phyloP scores from a whole-genome alignment of 345 rosid genomes.

The Syzygium jambos region DNA sequence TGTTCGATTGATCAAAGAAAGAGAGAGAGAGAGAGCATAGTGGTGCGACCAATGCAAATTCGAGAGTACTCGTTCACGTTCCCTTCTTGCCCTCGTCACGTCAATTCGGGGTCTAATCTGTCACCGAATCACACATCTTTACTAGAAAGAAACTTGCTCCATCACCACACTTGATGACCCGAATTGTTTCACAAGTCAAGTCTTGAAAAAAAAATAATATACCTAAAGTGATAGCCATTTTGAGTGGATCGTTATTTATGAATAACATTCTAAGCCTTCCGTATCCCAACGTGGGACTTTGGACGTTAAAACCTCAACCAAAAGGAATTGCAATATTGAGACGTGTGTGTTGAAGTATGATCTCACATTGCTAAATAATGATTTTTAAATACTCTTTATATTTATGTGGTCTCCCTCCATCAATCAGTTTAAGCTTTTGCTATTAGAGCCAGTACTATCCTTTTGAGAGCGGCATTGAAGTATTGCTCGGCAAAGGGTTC shows the following conservation, averaged over 20 bases:
- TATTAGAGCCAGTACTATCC: too few relatives aligned
- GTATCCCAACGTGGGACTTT: neutral
- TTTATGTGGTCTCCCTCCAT: too few relatives aligned
- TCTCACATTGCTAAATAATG: too few relatives aligned
- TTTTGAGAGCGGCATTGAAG: too few relatives aligned
- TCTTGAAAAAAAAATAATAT: fast-evolving
- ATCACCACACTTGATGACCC: neutral
- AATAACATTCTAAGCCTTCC: neutral
- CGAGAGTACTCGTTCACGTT: neutral
- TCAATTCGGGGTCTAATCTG: fast-evolving
- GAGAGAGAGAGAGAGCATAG: neutral
- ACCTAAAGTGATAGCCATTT: neutral
- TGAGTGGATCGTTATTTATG: neutral
- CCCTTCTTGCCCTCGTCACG: neutral
- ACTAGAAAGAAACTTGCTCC: neutral
- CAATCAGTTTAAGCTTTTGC: too few relatives aligned
- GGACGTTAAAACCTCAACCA: neutral
- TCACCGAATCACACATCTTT: neutral
- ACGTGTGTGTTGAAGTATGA: neutral
- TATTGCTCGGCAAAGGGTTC: too few relatives aligned
- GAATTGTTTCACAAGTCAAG: neutral
- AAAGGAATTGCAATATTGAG: neutral
- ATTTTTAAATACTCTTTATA: too few relatives aligned
- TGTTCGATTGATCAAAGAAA: neutral
- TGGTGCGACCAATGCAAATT: neutral